Percentiles rank a stretch among this genome's conserved stretches.
phyloP scores from a whole-genome alignment of 306 rosid species.

The Vigna nakashimae region DNA sequence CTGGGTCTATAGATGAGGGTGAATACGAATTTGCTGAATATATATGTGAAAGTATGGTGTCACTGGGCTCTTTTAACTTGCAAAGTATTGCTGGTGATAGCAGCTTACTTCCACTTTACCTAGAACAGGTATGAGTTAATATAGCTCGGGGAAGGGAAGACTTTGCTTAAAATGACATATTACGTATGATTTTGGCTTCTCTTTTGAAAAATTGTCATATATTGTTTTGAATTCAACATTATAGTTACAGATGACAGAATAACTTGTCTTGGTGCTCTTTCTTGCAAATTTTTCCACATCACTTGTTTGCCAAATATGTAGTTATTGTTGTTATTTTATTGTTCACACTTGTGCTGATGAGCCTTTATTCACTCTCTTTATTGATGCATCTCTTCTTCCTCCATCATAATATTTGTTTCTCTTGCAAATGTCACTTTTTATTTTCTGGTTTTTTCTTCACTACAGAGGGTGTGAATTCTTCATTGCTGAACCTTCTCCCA shows the following conservation, averaged over 20 bases:
- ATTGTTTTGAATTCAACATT: conserved; percentile 35
- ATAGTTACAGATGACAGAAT: conserved; percentile 17
- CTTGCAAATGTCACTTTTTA: too few relatives aligned
- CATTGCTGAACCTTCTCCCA: too few relatives aligned
- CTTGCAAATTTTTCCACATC: background rate
- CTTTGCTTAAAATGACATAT: conserved; percentile 16
- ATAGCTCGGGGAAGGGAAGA: conserved; percentile 18
- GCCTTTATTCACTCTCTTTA: too few relatives aligned
- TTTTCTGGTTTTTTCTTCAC: too few relatives aligned
- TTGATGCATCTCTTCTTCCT: too few relatives aligned
- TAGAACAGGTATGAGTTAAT: conserved; percentile 72
- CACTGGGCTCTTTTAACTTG: conserved; percentile 82
- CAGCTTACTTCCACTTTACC: conserved; percentile 62
- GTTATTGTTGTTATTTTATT: too few relatives aligned
- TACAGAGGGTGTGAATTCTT: too few relatives aligned
- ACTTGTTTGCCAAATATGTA: conserved; percentile 27
- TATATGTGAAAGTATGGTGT: conserved; percentile 90
- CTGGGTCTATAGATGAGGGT: conserved; percentile 68
- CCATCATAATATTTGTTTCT: too few relatives aligned
- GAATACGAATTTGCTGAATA: conserved; percentile 82
- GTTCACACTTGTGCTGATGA: too few relatives aligned
- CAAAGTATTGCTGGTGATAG: conserved; percentile 79
- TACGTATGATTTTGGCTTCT: conserved; percentile 35
- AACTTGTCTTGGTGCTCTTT: background rate
- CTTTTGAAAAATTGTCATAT: conserved; percentile 35